These are phyloP conservation scores for Tricholoma furcatifolium DNA, from an alignment of 768 basidiomycete genomes.

Conservation along the genomic window DNA sequence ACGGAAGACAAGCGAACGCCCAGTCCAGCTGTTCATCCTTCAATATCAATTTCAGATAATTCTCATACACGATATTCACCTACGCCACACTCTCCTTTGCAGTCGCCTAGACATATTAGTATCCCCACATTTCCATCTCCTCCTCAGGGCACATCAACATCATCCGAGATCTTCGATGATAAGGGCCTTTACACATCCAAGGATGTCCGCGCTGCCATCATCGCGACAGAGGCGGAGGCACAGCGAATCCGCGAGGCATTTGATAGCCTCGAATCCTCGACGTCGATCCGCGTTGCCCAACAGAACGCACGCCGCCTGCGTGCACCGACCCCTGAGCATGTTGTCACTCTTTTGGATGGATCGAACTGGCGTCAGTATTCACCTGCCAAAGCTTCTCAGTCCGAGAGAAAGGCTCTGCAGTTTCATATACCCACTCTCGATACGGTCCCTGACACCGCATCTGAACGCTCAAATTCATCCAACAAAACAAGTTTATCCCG, in stretches of 20 bases:
- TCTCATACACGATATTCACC: constrained; percentile 7
- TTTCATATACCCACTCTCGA: constrained; percentile 12
- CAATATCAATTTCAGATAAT: constrained; percentile 19
- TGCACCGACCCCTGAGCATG: constrained; percentile 26
- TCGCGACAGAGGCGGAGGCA: constrained; percentile 62
- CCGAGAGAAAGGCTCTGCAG: constrained; percentile 9
- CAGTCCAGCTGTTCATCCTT: constrained; percentile 15
- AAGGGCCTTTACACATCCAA: constrained; percentile 50
- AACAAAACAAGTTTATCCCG: constrained; percentile 39
- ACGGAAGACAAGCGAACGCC: constrained; percentile 22
- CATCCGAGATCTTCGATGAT: constrained; percentile 48
- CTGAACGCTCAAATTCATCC: constrained; percentile 43
- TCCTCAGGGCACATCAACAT: constrained; percentile 19
- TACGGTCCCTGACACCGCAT: constrained; percentile 35
- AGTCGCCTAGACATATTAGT: constrained; percentile 11
- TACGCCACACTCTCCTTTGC: constrained; percentile 8
- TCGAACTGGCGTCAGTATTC: constrained; percentile 33
- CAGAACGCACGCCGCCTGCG: constrained; percentile 36
- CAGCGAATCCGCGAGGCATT: constrained; percentile 65
- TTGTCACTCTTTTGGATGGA: constrained; percentile 29
- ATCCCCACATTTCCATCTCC: constrained; percentile 23
- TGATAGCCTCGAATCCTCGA: constrained; percentile 59
- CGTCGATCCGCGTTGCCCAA: constrained; percentile 46
- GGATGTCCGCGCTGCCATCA: constrained; percentile 61
- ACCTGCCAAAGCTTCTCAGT: constrained; percentile 17